Conservation (phyloP, 805 yeast species). For the Metschnikowia proteae region DNA sequence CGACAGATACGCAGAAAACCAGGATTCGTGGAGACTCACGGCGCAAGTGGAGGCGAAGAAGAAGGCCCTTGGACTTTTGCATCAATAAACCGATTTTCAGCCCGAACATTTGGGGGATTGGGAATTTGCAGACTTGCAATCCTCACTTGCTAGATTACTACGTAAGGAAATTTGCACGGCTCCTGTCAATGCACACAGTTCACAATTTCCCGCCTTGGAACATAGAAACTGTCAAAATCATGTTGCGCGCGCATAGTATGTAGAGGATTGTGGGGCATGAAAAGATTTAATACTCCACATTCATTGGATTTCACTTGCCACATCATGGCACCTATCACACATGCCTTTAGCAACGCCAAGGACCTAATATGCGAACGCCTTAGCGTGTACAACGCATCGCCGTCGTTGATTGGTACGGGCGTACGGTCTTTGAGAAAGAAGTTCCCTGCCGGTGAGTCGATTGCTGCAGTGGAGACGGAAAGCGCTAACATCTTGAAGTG, state of each 20-base stretch:
- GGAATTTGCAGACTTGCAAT: too few relatives aligned
- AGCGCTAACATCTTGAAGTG: slow-evolving; percentile 17
- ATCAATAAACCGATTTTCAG: slow-evolving; percentile 5
- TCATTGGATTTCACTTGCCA: background rate
- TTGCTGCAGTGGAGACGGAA: slow-evolving; percentile 8
- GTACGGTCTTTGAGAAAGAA: slow-evolving; percentile 27
- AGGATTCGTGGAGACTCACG: slow-evolving; percentile 75
- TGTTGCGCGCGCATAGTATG: slow-evolving; percentile 3
- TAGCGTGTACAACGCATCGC: slow-evolving; percentile 26
- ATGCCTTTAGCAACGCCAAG: slow-evolving; percentile 2
- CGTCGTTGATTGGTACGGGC: slow-evolving; percentile 25
- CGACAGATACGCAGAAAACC: slow-evolving; percentile 54
- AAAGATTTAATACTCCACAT: background rate
- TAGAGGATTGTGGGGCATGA: slow-evolving; percentile 3
- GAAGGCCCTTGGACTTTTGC: slow-evolving; percentile 22
- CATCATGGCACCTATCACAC: slow-evolving; percentile 4
- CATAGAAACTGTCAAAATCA: background rate
- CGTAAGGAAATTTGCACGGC: too few relatives aligned
- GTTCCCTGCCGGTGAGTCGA: slow-evolving; percentile 15
- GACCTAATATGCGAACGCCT: slow-evolving; percentile 22
- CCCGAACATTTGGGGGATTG: too few relatives aligned
- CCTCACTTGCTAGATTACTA: too few relatives aligned
- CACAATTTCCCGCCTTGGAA: too few relatives aligned
- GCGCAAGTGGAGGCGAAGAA: slow-evolving; percentile 29
- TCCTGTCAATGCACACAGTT: too few relatives aligned